Evolutionary conservation across 2,329 filamentous ascomycete species (phyloP).

Genomic region (Xylaria sp.): DNA sequence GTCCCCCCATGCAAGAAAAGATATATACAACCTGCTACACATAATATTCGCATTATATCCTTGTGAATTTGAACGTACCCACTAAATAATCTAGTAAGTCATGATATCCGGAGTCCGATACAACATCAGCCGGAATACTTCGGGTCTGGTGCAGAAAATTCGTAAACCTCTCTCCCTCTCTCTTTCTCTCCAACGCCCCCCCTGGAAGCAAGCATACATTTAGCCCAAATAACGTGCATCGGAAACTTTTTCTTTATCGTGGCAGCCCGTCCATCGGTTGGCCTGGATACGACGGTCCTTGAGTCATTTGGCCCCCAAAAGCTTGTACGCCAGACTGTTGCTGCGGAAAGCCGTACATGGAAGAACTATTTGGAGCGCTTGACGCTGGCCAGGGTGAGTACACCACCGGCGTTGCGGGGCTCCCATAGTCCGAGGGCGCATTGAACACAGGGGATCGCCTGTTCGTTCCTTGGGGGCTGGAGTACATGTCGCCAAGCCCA

Average conservation of each 20-base stretch:
- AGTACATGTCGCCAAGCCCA: slow-evolving; percentile 42
- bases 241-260: slow-evolving; percentile 19
- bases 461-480: slow-evolving; percentile 41
- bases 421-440: slow-evolving; percentile 41
- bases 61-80: neutral
- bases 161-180: slow-evolving; percentile 8
- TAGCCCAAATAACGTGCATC: slow-evolving; percentile 26
- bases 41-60: neutral
- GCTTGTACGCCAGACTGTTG: slow-evolving; percentile 33
- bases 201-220: neutral
- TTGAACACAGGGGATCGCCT: slow-evolving; percentile 43
- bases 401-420: slow-evolving; percentile 35
- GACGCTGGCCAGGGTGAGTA: slow-evolving; percentile 45
- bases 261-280: slow-evolving; percentile 30
- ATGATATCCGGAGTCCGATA: neutral
- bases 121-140: neutral
- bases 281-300: neutral
- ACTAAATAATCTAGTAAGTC: neutral
- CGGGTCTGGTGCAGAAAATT: neutral
- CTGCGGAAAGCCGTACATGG: slow-evolving; percentile 43
- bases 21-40: neutral
- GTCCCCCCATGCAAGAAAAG: neutral
- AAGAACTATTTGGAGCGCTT: slow-evolving; percentile 36
- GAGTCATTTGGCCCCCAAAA: slow-evolving; percentile 28
- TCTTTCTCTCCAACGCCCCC: too few relatives aligned